Conservation (phyloP, 768 basidiomycete genomes). For the Suillus tomentosus region DNA sequence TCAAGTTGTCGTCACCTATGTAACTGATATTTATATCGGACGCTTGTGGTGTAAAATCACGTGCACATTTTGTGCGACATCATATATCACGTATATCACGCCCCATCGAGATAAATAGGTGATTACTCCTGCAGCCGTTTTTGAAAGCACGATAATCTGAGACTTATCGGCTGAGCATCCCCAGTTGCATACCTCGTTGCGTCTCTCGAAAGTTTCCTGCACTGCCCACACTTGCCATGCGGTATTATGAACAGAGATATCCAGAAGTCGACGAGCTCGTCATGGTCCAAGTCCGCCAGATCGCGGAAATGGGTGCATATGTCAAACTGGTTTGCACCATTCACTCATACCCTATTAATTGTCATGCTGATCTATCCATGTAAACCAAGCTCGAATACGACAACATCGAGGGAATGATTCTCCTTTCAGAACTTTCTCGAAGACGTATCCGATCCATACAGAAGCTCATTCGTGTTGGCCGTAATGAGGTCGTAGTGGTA, state of each 20-base stretch:
- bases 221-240: slow-evolving; percentile 48
- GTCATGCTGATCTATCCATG: slow-evolving; percentile 1
- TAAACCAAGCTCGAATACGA: slow-evolving; percentile 88
- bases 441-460: slow-evolving; percentile 97
- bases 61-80: no score
- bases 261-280: slow-evolving; percentile 98
- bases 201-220: not conserved
- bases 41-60: no score
- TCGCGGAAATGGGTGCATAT: slow-evolving; percentile 99
- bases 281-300: slow-evolving; percentile 99
- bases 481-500: slow-evolving; percentile 98
- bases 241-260: slow-evolving; percentile 92
- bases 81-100: no score
- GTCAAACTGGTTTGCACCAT: slow-evolving; percentile 81
- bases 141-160: slow-evolving; percentile 1
- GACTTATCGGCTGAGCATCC: not conserved
- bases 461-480: slow-evolving; percentile 94
- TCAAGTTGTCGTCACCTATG: no score
- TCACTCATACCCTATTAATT: not conserved
- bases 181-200: not conserved
- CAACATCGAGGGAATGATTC: slow-evolving; percentile 99
- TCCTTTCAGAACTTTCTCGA: slow-evolving; percentile 96
- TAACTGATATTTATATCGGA: no score
- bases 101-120: no score
- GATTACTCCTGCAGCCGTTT: not conserved